Evolutionary conservation across 2,329 filamentous ascomycete species (phyloP).

Genomic region (Chrysoporthe cubensis): DNA sequence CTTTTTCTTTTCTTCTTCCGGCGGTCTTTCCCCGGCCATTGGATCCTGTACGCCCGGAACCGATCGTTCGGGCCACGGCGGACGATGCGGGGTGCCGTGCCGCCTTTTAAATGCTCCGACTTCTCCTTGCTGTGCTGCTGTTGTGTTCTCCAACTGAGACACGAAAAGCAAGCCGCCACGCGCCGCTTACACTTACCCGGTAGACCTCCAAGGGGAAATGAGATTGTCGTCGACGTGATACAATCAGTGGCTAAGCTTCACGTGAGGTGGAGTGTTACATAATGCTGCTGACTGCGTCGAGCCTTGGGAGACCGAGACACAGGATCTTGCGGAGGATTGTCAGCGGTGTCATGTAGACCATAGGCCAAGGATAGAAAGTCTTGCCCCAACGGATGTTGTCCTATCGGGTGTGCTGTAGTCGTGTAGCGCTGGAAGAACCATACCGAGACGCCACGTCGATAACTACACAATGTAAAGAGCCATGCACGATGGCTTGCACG

Average conservation of each 20-base stretch:
- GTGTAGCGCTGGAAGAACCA: background rate
- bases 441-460: slow-evolving; percentile 5
- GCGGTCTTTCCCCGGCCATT: background rate
- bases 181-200: background rate
- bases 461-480: background rate
- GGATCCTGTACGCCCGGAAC: background rate
- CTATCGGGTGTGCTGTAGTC: background rate
- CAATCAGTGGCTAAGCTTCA: background rate
- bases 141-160: background rate
- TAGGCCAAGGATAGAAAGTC: no score
- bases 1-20: background rate
- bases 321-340: background rate
- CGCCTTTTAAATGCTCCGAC: background rate
- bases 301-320: background rate
- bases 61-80: background rate
- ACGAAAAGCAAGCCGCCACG: background rate
- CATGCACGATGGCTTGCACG: background rate
- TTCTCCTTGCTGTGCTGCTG: background rate
- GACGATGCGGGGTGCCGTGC: background rate
- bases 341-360: background rate
- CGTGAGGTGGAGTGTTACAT: background rate
- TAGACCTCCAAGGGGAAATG: background rate
- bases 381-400: background rate
- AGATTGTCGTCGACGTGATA: background rate
- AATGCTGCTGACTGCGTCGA: slow-evolving; percentile 6